Evolutionary conservation across 1,139 yeast species (phyloP), one percentile per base, ranked within the genome.

Genomic region (Candida smagusa): DNA sequence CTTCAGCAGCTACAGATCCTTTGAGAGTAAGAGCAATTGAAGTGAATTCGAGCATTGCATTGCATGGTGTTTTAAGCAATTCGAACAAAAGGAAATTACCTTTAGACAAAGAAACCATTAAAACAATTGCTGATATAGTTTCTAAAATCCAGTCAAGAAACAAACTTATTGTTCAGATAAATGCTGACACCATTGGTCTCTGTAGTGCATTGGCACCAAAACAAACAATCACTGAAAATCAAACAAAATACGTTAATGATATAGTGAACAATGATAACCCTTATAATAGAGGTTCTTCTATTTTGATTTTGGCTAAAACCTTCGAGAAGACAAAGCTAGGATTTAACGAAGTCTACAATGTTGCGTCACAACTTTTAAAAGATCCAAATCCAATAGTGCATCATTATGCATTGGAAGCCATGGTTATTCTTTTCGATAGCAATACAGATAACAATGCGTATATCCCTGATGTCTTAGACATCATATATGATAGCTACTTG

Each of bases 371-470:
- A 16, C 65, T 90, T 32, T 61, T 84, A 3, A 65, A 65, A 28
- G 97, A 90, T 59, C 94, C 96, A 0, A 92, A 90, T 53, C 96
- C 96, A 0, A 65, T 78, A 2, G 89, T 92, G 9, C 89, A 86
- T 53, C 73, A 77, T 40, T 84, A 87, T 70, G 73, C 94, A 0
- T 56, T 89, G 44, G 74, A 74, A 37, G 75, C 95, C 0, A 58
- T 85, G 28, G 59, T 74, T 3, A 63, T 74, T 6, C 61, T 85
- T 9, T 68, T 88, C 35, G 79, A 78, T 35, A 63, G 61, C 30
- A 84, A 81, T 39, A 55, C 77, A 33, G 77, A 79, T 8, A 71
- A 77, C 38, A 64, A 61, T 26, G 48, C 67, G 7, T 67, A 71
- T 34, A 61, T 82, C 1, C 59, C 86, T 1, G 56, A 59, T 1